Evolutionary conservation across 23 red algal species (phyloP).

Genomic region (Agarophyton chilense): DNA sequence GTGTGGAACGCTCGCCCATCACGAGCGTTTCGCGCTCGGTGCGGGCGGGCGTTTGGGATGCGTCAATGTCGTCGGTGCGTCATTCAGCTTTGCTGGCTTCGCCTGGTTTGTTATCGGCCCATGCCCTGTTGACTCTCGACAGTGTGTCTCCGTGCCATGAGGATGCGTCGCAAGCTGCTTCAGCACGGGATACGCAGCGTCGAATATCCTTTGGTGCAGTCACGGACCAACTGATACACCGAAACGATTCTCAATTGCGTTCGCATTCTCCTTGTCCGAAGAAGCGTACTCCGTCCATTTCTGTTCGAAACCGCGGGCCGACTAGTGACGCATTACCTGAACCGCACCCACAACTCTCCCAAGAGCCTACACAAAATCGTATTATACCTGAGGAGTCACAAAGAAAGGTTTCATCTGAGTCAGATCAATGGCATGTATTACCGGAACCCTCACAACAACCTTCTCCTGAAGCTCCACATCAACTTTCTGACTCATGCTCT

Average conservation of each 20-base stretch:
- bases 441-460: not conserved
- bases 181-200: not conserved
- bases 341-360: not conserved
- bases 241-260: not conserved
- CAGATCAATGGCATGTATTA: not conserved
- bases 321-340: not conserved
- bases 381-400: not conserved
- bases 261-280: not conserved
- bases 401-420: not conserved
- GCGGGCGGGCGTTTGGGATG: not conserved
- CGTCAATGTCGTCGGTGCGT: not conserved
- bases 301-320: not conserved
- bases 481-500: not conserved
- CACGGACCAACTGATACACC: not conserved
- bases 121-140: not conserved
- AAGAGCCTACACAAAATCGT: not conserved
- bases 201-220: not conserved
- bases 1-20: not conserved
- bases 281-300: not conserved
- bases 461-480: not conserved
- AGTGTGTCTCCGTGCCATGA: not conserved
- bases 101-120: conserved; percentile 29
- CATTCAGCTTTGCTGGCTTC: conserved; percentile 3
- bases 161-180: not conserved
- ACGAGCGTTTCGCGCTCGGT: not conserved